Percentiles rank a stretch among this genome's conserved stretches.
Evolutionary conservation across 345 rosid species (phyloP).

Genomic region (Moricandia moricandioides): DNA sequence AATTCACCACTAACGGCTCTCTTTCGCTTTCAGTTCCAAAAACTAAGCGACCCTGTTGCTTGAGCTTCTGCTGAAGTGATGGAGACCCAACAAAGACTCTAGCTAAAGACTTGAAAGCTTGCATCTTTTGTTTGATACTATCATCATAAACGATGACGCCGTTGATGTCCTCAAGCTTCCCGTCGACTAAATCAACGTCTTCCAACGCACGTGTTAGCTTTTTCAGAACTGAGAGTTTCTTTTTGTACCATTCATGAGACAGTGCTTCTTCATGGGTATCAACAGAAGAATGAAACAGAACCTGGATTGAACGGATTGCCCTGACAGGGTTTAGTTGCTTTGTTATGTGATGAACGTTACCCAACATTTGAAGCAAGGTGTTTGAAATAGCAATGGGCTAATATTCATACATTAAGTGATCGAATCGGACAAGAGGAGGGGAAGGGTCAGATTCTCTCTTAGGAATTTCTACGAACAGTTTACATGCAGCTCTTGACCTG

Average conservation of each 20-base stretch:
- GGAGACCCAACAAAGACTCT: conserved; percentile 65
- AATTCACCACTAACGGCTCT: conserved; percentile 52
- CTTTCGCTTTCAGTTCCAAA: conserved; percentile 50
- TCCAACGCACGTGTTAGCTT: conserved; percentile 45
- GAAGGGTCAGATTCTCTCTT: neutral
- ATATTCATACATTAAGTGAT: neutral
- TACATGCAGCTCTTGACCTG: neutral
- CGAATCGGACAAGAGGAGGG: neutral
- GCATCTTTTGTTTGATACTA: conserved; percentile 42
- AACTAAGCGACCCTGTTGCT: conserved; percentile 13
- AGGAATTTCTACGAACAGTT: conserved; percentile 33
- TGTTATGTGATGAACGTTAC: conserved; percentile 6
- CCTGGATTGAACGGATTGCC: conserved; percentile 22
- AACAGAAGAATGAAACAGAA: conserved; percentile 39
- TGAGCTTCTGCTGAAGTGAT: conserved; percentile 48
- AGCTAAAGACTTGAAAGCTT: conserved; percentile 57
- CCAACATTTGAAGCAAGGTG: conserved; percentile 16
- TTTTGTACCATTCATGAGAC: conserved; percentile 50
- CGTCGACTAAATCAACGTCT: conserved; percentile 55
- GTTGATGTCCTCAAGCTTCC: conserved; percentile 45
- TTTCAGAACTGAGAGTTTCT: conserved; percentile 44
- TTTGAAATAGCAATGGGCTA: neutral
- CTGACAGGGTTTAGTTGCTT: conserved; percentile 12
- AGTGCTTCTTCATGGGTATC: conserved; percentile 35
- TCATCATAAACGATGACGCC: conserved; percentile 52